Percentiles rank a stretch among this genome's conserved stretches.
Evolutionary conservation across 805 yeast species (phyloP).

Genomic region (Hemisphaericaspora nanyangensis): DNA sequence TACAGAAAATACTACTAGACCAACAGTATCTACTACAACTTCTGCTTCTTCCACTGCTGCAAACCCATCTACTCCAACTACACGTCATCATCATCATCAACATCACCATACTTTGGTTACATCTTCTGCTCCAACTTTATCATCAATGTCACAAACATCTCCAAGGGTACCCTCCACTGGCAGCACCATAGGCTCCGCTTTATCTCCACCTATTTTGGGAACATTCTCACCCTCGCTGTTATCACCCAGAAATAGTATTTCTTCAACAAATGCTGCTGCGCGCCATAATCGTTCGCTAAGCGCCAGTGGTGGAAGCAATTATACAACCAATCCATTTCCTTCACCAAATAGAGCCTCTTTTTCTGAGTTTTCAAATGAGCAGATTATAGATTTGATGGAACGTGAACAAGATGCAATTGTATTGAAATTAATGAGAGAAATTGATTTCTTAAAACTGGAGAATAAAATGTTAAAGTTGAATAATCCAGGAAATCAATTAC

Average conservation of each 20-base stretch:
- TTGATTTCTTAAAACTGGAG: constrained; percentile 50
- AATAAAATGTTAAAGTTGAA: constrained; percentile 22
- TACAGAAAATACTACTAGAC: background rate
- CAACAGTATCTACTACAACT: background rate
- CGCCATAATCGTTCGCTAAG: constrained; percentile 2
- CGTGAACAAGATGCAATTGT: constrained; percentile 76
- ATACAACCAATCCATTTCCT: background rate
- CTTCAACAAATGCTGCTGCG: background rate
- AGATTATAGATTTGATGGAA: constrained; percentile 59
- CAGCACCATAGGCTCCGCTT: background rate
- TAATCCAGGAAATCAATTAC: constrained; percentile 2
- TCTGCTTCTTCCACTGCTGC: background rate
- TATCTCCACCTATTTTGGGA: background rate
- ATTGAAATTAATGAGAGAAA: constrained; percentile 60
- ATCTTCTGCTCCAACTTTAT: background rate
- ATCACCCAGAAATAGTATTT: constrained; percentile 9
- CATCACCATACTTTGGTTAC: background rate
- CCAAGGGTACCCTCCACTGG: background rate
- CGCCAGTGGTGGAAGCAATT: background rate
- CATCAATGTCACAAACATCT: background rate
- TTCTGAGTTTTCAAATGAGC: constrained; percentile 28
- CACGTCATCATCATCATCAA: background rate
- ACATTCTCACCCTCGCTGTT: constrained; percentile 5
- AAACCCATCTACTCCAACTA: background rate
- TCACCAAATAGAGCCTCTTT: constrained; percentile 3